Percentiles rank a stretch among this genome's conserved stretches.
Conservation (phyloP, 164 flowering plant species). For the Kalanchoe fedtschenkoi region DNA sequence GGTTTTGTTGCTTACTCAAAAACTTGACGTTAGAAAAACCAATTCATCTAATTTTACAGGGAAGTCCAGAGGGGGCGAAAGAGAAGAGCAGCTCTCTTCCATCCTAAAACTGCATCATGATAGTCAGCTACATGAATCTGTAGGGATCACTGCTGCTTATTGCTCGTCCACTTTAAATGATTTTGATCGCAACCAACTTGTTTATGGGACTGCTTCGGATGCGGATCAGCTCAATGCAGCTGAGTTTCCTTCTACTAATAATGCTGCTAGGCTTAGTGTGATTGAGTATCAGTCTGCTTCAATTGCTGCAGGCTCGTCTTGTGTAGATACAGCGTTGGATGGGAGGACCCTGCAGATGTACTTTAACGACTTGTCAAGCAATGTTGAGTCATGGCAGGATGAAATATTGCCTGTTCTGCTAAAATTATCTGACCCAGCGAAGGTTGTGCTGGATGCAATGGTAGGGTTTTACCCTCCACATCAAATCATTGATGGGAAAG, state of each 20-base stretch:
- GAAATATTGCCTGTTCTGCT: slow-evolving; percentile 15
- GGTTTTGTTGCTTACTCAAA: not conserved
- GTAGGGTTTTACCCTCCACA: slow-evolving; percentile 18
- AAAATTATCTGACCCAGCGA: slow-evolving; percentile 21
- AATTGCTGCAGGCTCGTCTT: not conserved
- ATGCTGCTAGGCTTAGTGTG: not conserved
- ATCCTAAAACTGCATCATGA: too few species aligned
- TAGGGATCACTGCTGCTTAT: too few species aligned
- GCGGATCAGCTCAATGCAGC: too few species aligned
- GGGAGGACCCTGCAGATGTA: slow-evolving; percentile 19
- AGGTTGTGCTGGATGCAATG: slow-evolving; percentile 28
- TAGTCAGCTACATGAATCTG: not conserved
- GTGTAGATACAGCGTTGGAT: slow-evolving; percentile 14
- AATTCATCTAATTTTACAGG: not conserved
- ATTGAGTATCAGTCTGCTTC: not conserved
- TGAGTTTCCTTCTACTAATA: not conserved
- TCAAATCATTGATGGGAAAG: slow-evolving; percentile 1
- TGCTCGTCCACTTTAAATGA: too few species aligned
- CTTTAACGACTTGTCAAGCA: slow-evolving; percentile 13
- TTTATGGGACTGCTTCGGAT: too few species aligned
- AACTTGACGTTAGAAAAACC: not conserved
- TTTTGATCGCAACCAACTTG: too few species aligned
- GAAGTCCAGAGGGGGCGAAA: not conserved
- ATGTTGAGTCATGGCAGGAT: slow-evolving; percentile 4
- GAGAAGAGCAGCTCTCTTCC: slow-evolving; percentile 2